These are phyloP conservation scores for Fonsecaea nubica DNA, from an alignment of 2,329 filamentous ascomycete species.

Conservation along the genomic window DNA sequence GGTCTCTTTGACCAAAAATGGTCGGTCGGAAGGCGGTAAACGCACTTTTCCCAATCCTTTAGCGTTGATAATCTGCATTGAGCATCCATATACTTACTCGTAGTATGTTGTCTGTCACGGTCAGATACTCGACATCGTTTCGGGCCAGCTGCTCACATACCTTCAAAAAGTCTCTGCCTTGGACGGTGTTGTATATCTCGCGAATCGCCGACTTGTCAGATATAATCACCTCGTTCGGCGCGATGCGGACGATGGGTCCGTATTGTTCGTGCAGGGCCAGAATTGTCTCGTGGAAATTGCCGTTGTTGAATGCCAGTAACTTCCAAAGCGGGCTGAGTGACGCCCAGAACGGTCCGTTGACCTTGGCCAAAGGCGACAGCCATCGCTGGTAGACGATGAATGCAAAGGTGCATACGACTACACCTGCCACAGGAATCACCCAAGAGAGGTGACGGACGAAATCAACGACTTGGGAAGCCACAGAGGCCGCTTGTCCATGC, in stretches of 20 bases:
- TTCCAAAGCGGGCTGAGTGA: conserved; percentile 64
- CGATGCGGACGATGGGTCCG: conserved; percentile 13
- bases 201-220: conserved; percentile 2
- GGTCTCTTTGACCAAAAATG: conserved; percentile 15
- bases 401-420: not conserved
- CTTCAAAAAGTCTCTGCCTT: not conserved
- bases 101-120: not conserved
- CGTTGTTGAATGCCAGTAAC: conserved; percentile 11
- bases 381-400: conserved; percentile 13
- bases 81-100: not conserved
- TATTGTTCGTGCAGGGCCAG: conserved; percentile 15
- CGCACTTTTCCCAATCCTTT: conserved; percentile 6
- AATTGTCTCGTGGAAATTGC: conserved; percentile 17
- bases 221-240: conserved; percentile 14
- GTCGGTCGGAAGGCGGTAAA: conserved; percentile 17
- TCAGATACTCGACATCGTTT: not conserved
- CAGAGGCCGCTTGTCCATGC: not conserved
- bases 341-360: conserved; percentile 98
- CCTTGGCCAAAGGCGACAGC: conserved; percentile 64
- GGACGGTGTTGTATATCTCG: not conserved
- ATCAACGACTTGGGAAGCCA: not conserved
- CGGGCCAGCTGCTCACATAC: not conserved
- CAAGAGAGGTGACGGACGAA: not conserved
- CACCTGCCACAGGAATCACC: conserved; percentile 3
- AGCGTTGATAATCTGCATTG: not conserved